Evolutionary conservation across 345 rosid genomes (phyloP).

Genomic region (Gossypium arboreum): DNA sequence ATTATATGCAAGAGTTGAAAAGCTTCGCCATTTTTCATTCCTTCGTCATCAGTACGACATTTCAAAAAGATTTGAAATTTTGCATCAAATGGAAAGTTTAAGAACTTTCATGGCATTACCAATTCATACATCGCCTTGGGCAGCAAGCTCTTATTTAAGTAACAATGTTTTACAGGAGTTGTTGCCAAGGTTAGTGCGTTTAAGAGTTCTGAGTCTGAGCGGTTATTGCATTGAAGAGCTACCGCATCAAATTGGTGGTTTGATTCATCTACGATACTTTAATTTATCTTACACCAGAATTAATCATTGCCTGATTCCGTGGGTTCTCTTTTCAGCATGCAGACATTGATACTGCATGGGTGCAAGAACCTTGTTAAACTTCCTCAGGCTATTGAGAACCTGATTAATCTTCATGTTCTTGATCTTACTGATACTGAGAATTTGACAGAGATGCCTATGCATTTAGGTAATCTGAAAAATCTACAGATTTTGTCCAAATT

Average conservation of each 20-base stretch:
- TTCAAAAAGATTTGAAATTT: conserved; percentile 3
- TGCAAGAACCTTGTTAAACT: not conserved
- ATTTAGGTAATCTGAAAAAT: conserved; percentile 9
- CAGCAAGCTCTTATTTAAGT: not conserved
- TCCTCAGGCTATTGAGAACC: conserved; percentile 14
- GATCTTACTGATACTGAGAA: conserved; percentile 13
- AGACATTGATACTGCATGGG: conserved; percentile 13
- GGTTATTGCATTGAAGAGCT: conserved; percentile 14
- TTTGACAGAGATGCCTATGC: conserved; percentile 9
- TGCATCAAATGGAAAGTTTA: not conserved
- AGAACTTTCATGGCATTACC: conserved; percentile 16
- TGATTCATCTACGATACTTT: conserved; percentile 21
- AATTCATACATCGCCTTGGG: not conserved
- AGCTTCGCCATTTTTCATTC: conserved; percentile 1
- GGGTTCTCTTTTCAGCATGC: conserved; percentile 16
- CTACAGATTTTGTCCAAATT: conserved; percentile 20
- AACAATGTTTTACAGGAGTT: conserved; percentile 1
- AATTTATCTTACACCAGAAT: conserved; percentile 8
- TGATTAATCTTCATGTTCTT: conserved; percentile 17
- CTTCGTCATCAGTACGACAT: not conserved
- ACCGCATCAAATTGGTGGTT: conserved; percentile 9
- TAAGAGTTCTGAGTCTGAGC: conserved; percentile 11
- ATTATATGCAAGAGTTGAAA: not conserved
- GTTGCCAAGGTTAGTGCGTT: not conserved
- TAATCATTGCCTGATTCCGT: conserved; percentile 20